Base-by-base conservation (phyloP, 108 stramenopile species). In the Nitzschia sp. region DNA sequence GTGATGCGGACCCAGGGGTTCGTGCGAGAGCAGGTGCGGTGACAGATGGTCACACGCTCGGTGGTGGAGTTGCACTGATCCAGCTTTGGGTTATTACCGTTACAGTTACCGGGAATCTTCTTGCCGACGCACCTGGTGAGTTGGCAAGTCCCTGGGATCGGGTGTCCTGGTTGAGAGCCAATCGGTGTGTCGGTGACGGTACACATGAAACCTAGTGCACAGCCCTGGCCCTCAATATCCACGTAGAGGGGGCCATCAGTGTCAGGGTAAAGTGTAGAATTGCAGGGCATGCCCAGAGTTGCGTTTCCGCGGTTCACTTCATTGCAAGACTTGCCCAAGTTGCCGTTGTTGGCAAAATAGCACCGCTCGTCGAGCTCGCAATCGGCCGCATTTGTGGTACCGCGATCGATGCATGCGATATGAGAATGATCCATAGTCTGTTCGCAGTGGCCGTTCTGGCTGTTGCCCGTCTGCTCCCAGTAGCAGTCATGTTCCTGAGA, bases 51-150 rank as follows among this genome's bases (percentile, higher is more conserved):
- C 16, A 50, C 48, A 21, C 48, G 13, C 19, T 50, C 48, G 4
- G 48, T 50, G 16, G 48, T n/a, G 19, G 48, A 50, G 19, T n/a
- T 21, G 19, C 48, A 50, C 16, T 50, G 16, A 21, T 8, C 16
- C 16, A n/a, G 16, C 19, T 22, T 50, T 8, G 48, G 48, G 48
- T 50, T 50, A n/a, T 50, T 50, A 19, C 48, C 48, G 19, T 50
- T 50, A n/a, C 48, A 50, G 48, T 50, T 50, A n/a, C 48, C 48
- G 19, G 48, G 48, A 50, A 50, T n/a, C 48, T 50, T 50, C 21
- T 50, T 50, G 48, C 48, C 48, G 19, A 50, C 19, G 21, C 48
- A 50, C 48, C 19, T 11, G 4, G 8, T n/a, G 17, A 4, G 8
- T 50, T 50, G 4, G 48, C 48, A 50, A 21, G 19, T 22, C 4